These are phyloP conservation scores for Mediolabrus comicus DNA, from an alignment of 108 stramenopile species.

Conservation along the genomic window DNA sequence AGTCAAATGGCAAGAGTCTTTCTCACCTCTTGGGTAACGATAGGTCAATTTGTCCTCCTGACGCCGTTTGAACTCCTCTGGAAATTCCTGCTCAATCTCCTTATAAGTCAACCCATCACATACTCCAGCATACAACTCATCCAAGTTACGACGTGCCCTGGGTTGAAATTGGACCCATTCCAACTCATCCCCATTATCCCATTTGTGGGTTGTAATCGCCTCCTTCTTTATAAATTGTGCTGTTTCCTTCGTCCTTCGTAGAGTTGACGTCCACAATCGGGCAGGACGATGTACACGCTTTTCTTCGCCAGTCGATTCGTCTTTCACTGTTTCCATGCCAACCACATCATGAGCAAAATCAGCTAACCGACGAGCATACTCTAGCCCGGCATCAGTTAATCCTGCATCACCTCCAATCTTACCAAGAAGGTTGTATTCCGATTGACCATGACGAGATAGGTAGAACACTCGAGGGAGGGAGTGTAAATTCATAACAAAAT, in stretches of 20 bases:
- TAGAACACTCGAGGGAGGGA: constrained; percentile 88
- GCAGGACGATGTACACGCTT: constrained; percentile 60
- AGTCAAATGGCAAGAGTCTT: background rate
- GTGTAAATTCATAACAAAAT: constrained; percentile 94
- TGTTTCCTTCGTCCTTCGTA: constrained; percentile 96
- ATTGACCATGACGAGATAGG: constrained; percentile 98
- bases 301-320: constrained; percentile 48
- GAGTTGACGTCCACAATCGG: constrained; percentile 94
- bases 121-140: constrained; percentile 93
- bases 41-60: constrained; percentile 94
- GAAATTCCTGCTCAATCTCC: constrained; percentile 92
- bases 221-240: constrained; percentile 87
- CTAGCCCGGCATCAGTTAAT: constrained; percentile 79
- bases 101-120: constrained; percentile 97
- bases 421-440: constrained; percentile 95
- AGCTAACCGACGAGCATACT: constrained; percentile 91
- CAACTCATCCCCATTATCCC: constrained; percentile 75
- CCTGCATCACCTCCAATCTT: constrained; percentile 99
- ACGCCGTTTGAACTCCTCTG: constrained; percentile 92
- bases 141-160: constrained; percentile 82
- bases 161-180: constrained; percentile 88
- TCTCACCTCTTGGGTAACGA: constrained; percentile 79
- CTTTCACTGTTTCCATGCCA: constrained; percentile 42
- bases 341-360: constrained; percentile 86
- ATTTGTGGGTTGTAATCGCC: constrained; percentile 44